These are phyloP conservation scores for Camelina laxa DNA, from an alignment of 345 rosid species.

Conservation along the genomic window DNA sequence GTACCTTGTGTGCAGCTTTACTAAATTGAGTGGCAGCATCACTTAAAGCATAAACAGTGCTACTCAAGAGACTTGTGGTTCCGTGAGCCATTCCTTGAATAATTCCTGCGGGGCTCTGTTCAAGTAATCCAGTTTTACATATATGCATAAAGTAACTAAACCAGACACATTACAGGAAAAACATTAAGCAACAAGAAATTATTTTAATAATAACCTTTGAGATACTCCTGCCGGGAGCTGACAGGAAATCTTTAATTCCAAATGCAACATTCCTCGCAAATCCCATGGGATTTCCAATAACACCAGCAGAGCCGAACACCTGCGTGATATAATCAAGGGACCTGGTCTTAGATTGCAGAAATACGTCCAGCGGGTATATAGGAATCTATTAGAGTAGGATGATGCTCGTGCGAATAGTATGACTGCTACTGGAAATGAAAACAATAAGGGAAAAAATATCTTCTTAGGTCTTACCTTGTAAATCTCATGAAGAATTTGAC, in stretches of 20 bases:
- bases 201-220: conserved; percentile 59
- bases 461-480: conserved; percentile 69
- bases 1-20: conserved; percentile 98
- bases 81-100: conserved; percentile 94
- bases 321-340: conserved; percentile 45
- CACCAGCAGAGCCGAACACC: conserved; percentile 98
- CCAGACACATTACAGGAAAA: conserved; percentile 13
- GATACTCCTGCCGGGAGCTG: conserved; percentile 81
- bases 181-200: background rate
- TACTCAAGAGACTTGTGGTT: conserved; percentile 86
- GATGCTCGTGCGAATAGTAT: conserved; percentile 9
- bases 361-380: conserved; percentile 3
- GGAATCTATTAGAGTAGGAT: conserved; percentile 3
- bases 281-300: conserved; percentile 97
- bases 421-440: conserved; percentile 13
- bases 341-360: conserved; percentile 18
- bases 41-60: conserved; percentile 89
- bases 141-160: conserved; percentile 11
- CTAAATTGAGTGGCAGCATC: conserved; percentile 97
- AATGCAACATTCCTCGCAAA: conserved; percentile 88
- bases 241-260: conserved; percentile 88
- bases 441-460: conserved; percentile 7
- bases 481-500: conserved; percentile 92
- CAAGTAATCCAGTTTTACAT: conserved; percentile 35
- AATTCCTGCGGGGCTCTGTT: conserved; percentile 87